Conservation (phyloP, 2,329 filamentous ascomycete species). For the Xylariaceae sp. region DNA sequence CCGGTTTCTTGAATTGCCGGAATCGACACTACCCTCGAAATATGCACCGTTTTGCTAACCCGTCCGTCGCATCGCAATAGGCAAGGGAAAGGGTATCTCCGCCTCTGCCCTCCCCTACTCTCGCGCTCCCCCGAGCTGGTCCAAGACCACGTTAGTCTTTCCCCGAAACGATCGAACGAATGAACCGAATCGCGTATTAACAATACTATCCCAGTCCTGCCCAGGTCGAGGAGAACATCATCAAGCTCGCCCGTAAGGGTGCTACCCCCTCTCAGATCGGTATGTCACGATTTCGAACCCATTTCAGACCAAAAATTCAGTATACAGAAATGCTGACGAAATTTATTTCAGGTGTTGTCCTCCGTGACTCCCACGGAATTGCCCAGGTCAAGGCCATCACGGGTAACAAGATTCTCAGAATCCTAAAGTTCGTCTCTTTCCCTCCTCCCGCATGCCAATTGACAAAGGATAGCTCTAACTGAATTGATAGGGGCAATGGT, state of each 20-base stretch:
- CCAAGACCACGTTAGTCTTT: conserved; percentile 72
- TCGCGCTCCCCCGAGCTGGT: conserved; percentile 84
- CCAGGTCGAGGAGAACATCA: conserved; percentile 98
- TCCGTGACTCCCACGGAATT: conserved; percentile 96
- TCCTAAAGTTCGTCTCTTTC: conserved; percentile 74
- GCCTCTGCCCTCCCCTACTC: conserved; percentile 95
- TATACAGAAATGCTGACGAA: not conserved
- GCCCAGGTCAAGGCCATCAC: conserved; percentile 97
- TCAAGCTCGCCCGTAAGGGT: conserved; percentile 98
- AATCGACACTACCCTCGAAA: not conserved
- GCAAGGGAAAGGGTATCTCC: conserved; percentile 88
- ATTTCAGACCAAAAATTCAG: too few species aligned
- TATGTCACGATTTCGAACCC: not conserved
- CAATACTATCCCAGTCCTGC: conserved; percentile 53
- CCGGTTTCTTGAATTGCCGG: not conserved
- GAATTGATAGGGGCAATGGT: conserved; percentile 54
- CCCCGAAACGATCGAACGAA: not conserved
- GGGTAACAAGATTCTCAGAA: conserved; percentile 99
- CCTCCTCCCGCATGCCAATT: not conserved
- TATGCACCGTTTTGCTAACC: conserved; percentile 3
- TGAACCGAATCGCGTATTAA: conserved; percentile 2
- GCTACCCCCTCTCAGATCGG: conserved; percentile 50
- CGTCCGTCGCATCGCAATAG: conserved; percentile 3
- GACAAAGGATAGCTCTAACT: conserved; percentile 3
- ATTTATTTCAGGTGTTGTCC: conserved; percentile 66